Evolutionary conservation across 1,139 yeast species (phyloP), one percentile per base, ranked within the genome.

Genomic region (Casaregolazyma suthepensis): DNA sequence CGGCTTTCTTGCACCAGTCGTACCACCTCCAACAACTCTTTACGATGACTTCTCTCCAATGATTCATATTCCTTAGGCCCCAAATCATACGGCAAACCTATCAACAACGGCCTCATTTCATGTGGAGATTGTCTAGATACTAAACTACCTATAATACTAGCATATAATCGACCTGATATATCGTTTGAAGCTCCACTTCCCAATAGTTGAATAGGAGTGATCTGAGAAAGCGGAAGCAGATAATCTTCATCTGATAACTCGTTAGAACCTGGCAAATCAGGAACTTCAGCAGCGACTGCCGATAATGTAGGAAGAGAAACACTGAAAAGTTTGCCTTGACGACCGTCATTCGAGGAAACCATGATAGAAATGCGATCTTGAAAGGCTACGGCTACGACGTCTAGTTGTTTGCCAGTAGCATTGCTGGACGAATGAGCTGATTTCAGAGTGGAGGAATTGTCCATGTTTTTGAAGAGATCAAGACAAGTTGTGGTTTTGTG

Each of bases 131-230:
- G 74, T 29, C 69, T 59, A 2, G 67, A 61, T 3, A 72, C 62
- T 51, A 70, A 51, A 2, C 74, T 66, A 10, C 72, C 73, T 20
- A 72, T 62, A 55, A 68, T 68, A 13, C 68, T 61, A 2, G 75
- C 71, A 52, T 69, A 71, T n/a, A 71, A 58, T 29, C 61, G 57
- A 31, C 62, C 73, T 40, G 44, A 60, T 38, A 59, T 55, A 43
- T 64, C 66, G 7, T 54, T 53, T 46, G 66, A 68, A 38, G 61
- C 63, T 1, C 59, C 56, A 3, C 64, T 64, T 13, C 75, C 75
- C 7, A 71, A 43, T 20, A 71, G 56, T 19, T 71, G 61, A 59
- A 62, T 60, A 1, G 75, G 73, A 1, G 69, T 66, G 43, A 71
- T 56, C 37, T 66, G 64, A 3, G 72, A 67, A 13, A 69, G 59